phyloP scores from a whole-genome alignment of 352 stramenopile genomes.

The Hyaloperonospora arabidopsidis region DNA sequence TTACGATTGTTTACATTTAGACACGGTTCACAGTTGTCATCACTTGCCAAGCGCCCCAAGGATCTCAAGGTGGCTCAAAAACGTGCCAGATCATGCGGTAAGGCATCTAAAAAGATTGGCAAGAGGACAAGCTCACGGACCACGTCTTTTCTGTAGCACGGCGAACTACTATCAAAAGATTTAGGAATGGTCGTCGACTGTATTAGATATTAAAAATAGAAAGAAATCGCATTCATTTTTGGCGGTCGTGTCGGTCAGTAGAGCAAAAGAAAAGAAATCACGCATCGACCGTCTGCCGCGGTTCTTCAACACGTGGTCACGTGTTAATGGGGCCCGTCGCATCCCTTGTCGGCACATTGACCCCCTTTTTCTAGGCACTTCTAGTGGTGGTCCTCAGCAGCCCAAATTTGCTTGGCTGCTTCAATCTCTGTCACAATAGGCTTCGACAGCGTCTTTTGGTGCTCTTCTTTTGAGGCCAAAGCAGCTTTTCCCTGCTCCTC shows the following conservation, averaged over 20 bases:
- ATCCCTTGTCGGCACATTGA: constrained; percentile 89
- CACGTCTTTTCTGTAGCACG: constrained; percentile 59
- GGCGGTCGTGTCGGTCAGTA: too few species aligned
- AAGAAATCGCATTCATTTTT: too few species aligned
- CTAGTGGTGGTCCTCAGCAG: constrained; percentile 94
- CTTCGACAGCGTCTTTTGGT: constrained; percentile 65
- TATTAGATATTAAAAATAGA: constrained; percentile 21
- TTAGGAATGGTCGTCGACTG: constrained; percentile 39
- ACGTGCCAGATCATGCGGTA: constrained; percentile 74
- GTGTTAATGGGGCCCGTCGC: constrained; percentile 55
- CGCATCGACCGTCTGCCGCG: not conserved
- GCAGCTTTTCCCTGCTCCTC: constrained; percentile 81
- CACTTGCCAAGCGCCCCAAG: constrained; percentile 36
- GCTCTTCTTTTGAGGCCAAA: constrained; percentile 52
- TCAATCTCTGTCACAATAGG: constrained; percentile 91
- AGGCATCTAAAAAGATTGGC: constrained; percentile 71
- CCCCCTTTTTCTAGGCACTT: constrained; percentile 95
- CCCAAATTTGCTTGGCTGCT: constrained; percentile 83
- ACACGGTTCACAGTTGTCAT: constrained; percentile 10
- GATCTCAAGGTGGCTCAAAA: constrained; percentile 50
- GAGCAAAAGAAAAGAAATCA: not conserved
- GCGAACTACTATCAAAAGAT: constrained; percentile 39
- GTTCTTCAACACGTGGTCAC: not conserved
- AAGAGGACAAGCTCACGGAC: constrained; percentile 55
- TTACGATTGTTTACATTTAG: not conserved